Conservation (phyloP, 177 flowering plant species). For the Vitis hybrid region DNA sequence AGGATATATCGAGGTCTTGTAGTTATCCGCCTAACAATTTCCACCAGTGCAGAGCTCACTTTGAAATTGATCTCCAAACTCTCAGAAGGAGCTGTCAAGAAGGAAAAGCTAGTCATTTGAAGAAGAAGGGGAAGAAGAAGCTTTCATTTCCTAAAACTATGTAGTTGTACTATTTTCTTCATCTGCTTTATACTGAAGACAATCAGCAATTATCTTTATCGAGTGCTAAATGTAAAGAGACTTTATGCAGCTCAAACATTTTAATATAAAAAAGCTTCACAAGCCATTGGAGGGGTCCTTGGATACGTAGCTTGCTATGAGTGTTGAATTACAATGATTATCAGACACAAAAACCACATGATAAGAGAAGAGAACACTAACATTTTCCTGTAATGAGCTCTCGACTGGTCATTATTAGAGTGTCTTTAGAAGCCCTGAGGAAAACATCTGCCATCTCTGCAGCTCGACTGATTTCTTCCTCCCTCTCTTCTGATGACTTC, state of each 20-base stretch:
- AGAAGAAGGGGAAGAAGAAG: not conserved
- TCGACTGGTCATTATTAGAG: constrained; percentile 86
- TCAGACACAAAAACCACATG: not conserved
- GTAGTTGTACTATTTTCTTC: not conserved
- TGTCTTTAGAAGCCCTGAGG: constrained; percentile 64
- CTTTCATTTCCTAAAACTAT: not conserved
- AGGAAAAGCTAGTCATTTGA: constrained; percentile 6
- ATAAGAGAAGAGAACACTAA: constrained; percentile 35
- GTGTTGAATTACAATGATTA: not conserved
- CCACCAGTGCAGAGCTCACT: constrained; percentile 97
- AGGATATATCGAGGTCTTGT: constrained; percentile 91
- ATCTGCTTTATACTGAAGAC: not conserved
- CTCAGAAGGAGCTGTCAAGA: constrained; percentile 74
- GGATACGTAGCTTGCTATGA: not conserved
- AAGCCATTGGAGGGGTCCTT: not conserved
- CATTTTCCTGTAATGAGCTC: constrained; percentile 85
- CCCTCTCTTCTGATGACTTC: constrained; percentile 78
- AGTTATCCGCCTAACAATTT: constrained; percentile 69
- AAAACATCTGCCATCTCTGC: constrained; percentile 74
- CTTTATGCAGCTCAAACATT: not conserved
- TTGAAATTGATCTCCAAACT: constrained; percentile 90
- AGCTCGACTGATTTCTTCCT: constrained; percentile 66
- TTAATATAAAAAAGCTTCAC: not conserved
- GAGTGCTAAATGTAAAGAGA: not conserved
- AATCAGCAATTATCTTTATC: not conserved